Conservation (phyloP, 2,329 filamentous ascomycete species). For the Colletotrichum paranaense region DNA sequence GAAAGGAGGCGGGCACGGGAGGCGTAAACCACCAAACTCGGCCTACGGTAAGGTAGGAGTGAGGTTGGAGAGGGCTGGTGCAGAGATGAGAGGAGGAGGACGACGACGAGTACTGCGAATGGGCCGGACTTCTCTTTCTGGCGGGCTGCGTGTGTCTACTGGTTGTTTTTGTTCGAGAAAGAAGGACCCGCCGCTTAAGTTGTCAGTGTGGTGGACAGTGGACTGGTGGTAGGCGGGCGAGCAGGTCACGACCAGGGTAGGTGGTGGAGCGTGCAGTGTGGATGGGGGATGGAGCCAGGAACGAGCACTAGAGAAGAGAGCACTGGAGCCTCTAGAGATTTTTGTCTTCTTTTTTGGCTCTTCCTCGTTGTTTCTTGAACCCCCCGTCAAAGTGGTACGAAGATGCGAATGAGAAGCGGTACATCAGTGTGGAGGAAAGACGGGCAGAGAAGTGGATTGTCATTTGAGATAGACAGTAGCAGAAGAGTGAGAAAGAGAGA, state of each 20-base stretch:
- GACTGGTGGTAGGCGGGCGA: constrained; percentile 1
- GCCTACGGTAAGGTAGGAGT: constrained; percentile 28
- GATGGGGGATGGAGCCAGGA: constrained; percentile 10
- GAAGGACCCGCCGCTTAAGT: constrained; percentile 26
- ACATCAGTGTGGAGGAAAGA: constrained; percentile 6
- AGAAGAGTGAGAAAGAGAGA: not conserved
- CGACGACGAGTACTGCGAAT: not conserved
- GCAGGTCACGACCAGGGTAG: constrained; percentile 30
- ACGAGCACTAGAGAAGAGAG: not conserved
- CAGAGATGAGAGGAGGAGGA: constrained; percentile 3
- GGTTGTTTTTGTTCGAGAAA: constrained; percentile 34
- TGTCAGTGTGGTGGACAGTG: constrained; percentile 23
- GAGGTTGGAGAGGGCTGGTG: constrained; percentile 31
- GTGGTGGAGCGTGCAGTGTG: constrained; percentile 19
- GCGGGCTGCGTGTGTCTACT: constrained; percentile 1
- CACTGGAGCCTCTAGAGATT: constrained; percentile 28
- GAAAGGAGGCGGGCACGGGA: constrained; percentile 23
- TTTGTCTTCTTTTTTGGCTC: not conserved
- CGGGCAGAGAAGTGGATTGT: not conserved
- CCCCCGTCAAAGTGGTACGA: not conserved
- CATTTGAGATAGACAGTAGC: not conserved
- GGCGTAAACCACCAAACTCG: constrained; percentile 23
- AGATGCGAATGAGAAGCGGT: constrained; percentile 13
- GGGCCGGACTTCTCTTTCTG: not conserved
- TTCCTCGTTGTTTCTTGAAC: constrained; percentile 1